Evolutionary conservation across 192 early-diverging fungal species (phyloP).

Genomic region (Dissophora ornata): DNA sequence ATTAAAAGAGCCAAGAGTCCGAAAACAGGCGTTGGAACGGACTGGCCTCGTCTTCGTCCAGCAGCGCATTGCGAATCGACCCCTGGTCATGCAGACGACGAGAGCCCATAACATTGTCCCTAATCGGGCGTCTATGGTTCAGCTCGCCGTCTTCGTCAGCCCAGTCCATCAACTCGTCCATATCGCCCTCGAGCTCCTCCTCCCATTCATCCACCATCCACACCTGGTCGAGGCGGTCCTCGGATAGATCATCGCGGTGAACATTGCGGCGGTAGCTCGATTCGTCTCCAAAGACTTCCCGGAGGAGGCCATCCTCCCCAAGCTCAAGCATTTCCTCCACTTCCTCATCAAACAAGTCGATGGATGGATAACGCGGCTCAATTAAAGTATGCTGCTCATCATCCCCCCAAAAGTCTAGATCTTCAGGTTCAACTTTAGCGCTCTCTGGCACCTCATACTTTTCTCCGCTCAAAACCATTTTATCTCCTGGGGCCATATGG

Average conservation of each 20-base stretch:
- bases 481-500: not conserved
- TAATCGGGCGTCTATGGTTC: not conserved
- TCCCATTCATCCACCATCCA: constrained; percentile 56
- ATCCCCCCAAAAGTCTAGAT: constrained; percentile 19
- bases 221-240: constrained; percentile 22
- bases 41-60: constrained; percentile 35
- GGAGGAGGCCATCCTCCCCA: constrained; percentile 35
- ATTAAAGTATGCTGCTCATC: constrained; percentile 32
- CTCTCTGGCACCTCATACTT: not conserved
- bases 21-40: constrained; percentile 41
- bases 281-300: not conserved
- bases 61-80: constrained; percentile 11
- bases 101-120: constrained; percentile 12
- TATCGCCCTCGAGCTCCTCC: constrained; percentile 51
- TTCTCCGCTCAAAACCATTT: not conserved
- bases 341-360: constrained; percentile 39
- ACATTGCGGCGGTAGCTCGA: not conserved
- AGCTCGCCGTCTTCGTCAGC: constrained; percentile 31
- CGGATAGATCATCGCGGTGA: not conserved
- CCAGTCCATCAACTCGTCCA: constrained; percentile 48
- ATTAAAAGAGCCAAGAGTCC: constrained; percentile 50
- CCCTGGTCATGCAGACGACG: constrained; percentile 28
- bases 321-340: constrained; percentile 31
- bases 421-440: not conserved
- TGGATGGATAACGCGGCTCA: constrained; percentile 42